Conservation (phyloP, 1,284 basidiomycete genomes). For the Termitomyces sp. region DNA sequence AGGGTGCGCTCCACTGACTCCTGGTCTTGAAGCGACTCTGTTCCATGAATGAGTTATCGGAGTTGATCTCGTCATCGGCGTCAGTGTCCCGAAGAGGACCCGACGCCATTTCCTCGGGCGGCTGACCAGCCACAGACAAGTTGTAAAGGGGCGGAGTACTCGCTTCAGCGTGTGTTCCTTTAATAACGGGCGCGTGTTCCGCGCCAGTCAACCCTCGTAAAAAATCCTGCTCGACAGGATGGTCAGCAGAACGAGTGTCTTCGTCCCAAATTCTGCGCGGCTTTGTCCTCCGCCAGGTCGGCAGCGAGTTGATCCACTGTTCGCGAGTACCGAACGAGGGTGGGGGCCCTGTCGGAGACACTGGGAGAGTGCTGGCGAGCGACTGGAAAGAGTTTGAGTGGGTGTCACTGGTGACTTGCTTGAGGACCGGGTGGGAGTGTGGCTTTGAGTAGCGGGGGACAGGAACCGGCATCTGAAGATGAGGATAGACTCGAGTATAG, state of each 20-base stretch:
- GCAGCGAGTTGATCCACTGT: constrained; percentile 66
- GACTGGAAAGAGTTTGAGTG: constrained; percentile 41
- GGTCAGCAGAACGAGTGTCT: constrained; percentile 29
- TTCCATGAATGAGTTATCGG: constrained; percentile 29
- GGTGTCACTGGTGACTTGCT: constrained; percentile 43
- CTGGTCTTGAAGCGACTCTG: constrained; percentile 29
- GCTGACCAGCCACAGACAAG: constrained; percentile 22
- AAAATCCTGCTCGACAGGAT: constrained; percentile 49
- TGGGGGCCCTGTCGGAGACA: constrained; percentile 53
- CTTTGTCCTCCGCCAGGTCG: constrained; percentile 64
- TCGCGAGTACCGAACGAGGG: constrained; percentile 60
- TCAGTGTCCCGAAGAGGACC: constrained; percentile 25
- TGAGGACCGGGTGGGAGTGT: constrained; percentile 59
- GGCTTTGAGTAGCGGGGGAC: constrained; percentile 57
- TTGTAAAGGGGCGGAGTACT: constrained; percentile 69
- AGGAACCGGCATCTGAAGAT: constrained; percentile 76
- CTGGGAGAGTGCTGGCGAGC: constrained; percentile 52
- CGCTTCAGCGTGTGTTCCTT: constrained; percentile 76
- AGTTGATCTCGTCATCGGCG: constrained; percentile 40
- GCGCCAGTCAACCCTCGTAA: constrained; percentile 64
- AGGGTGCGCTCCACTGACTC: constrained; percentile 28
- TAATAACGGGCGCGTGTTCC: constrained; percentile 70
- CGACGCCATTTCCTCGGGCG: constrained; percentile 6
- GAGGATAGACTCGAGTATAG: constrained; percentile 31
- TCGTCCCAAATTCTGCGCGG: constrained; percentile 62